These are phyloP conservation scores for Kazachstania bromeliacearum DNA, from an alignment of 805 yeast species.

Conservation along the genomic window DNA sequence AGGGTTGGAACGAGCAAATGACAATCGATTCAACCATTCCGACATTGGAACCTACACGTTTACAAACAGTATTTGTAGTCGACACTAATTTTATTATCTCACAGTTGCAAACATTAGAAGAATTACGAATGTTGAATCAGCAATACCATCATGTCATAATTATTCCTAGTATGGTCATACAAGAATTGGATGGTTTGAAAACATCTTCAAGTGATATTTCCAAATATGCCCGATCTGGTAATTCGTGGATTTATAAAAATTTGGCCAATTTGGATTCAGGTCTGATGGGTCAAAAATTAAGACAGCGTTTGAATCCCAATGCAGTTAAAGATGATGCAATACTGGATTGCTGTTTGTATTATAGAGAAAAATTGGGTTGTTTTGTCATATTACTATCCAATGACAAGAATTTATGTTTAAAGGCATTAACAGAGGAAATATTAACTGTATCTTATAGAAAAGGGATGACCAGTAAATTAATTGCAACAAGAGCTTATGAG, in stretches of 20 bases:
- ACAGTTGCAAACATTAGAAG: slow-evolving; percentile 51
- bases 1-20: not conserved
- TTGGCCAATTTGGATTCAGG: slow-evolving; percentile 44
- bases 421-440: slow-evolving; percentile 59
- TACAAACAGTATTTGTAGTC: slow-evolving; percentile 42
- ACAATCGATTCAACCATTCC: not conserved
- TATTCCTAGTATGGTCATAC: slow-evolving; percentile 60
- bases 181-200: slow-evolving; percentile 81
- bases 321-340: slow-evolving; percentile 69
- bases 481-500: slow-evolving; percentile 33
- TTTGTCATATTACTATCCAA: slow-evolving; percentile 63
- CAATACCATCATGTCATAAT: slow-evolving; percentile 43
- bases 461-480: slow-evolving; percentile 40
- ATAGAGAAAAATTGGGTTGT: slow-evolving; percentile 33
- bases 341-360: slow-evolving; percentile 71
- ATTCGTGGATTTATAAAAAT: slow-evolving; percentile 60
- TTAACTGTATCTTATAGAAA: slow-evolving; percentile 46
- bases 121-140: slow-evolving; percentile 34
- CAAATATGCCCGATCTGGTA: slow-evolving; percentile 58
- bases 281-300: slow-evolving; percentile 55
- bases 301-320: slow-evolving; percentile 40
- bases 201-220: slow-evolving; percentile 39
- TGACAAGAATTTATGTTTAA: slow-evolving; percentile 73
- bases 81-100: slow-evolving; percentile 81
- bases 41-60: not conserved